A percentile compares a stretch with the other conserved stretches of the same genome.
phyloP scores from a whole-genome alignment of 371 early-diverging fungal species.

The Mortierella sp. region DNA sequence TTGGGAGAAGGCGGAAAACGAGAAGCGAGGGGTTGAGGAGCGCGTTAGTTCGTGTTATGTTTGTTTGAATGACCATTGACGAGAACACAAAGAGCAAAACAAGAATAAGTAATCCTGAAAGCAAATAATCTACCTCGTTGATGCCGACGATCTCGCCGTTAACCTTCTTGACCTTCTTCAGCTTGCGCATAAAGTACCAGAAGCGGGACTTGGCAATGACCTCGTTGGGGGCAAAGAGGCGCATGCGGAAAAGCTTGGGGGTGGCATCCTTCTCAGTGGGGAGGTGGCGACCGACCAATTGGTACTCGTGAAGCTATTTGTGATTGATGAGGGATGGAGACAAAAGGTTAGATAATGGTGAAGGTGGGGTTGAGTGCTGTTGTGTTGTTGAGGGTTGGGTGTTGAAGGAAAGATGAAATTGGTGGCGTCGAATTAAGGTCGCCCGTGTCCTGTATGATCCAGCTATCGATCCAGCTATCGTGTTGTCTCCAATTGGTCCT shows the following conservation, averaged over 20 bases:
- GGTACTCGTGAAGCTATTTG: constrained; percentile 74
- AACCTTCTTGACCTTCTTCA: constrained; percentile 99
- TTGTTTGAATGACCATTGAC: too few relatives aligned
- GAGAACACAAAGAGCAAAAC: too few relatives aligned
- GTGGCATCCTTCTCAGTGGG: constrained; percentile 94
- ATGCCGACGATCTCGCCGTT: constrained; percentile 97
- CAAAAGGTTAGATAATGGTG: neutral
- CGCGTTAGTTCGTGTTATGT: neutral
- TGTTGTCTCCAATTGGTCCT: neutral
- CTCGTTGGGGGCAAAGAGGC: constrained; percentile 99
- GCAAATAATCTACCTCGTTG: constrained; percentile 80
- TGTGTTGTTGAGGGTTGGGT: neutral
- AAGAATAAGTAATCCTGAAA: neutral
- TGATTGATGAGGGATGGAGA: neutral
- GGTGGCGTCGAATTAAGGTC: constrained; percentile 2
- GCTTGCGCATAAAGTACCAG: constrained; percentile 99
- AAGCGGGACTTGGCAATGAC: constrained; percentile 99
- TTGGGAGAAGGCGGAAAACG: too few relatives aligned
- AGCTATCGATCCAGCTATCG: neutral
- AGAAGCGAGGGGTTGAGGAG: too few relatives aligned
- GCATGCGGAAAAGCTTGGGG: constrained; percentile 99
- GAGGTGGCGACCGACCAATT: constrained; percentile 93
- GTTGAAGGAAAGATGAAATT: neutral
- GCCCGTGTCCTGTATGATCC: neutral
- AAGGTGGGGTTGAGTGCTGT: too few relatives aligned